Evolutionary conservation across 495 filamentous ascomycete genomes (phyloP).

Genomic region (Podospora didyma): DNA sequence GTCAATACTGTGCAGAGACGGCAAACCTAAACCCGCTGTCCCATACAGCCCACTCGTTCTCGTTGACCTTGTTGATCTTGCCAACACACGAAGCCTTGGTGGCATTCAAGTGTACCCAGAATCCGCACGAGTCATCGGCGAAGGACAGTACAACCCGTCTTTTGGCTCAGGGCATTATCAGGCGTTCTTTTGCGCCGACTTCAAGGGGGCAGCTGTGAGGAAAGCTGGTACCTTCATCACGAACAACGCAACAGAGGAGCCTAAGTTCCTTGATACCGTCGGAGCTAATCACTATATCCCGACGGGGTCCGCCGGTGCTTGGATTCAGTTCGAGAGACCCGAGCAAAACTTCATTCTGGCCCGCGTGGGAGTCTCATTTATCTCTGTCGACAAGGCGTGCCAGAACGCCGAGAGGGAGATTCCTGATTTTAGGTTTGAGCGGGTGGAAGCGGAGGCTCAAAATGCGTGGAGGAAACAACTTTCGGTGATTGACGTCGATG

Average conservation of each 20-base stretch:
- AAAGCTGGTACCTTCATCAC: constrained; percentile 52
- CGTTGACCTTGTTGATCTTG: constrained; percentile 62
- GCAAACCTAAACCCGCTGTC: constrained; percentile 10
- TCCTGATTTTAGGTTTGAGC: constrained; percentile 57
- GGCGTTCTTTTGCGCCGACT: constrained; percentile 63
- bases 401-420: constrained; percentile 61
- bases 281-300: constrained; percentile 41
- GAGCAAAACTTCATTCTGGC: constrained; percentile 45
- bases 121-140: constrained; percentile 57
- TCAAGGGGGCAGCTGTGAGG: constrained; percentile 58
- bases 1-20: constrained; percentile 8
- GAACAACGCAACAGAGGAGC: constrained; percentile 39
- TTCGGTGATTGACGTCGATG: constrained; percentile 49
- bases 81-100: constrained; percentile 54
- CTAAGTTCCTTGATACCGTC: constrained; percentile 41
- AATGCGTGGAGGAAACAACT: constrained; percentile 60
- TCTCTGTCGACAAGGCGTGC: constrained; percentile 59
- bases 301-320: constrained; percentile 58
- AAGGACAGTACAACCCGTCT: constrained; percentile 60
- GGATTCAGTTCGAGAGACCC: constrained; percentile 52
- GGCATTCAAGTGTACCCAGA: constrained; percentile 47
- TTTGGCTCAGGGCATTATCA: constrained; percentile 63
- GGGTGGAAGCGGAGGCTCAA: constrained; percentile 46
- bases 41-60: constrained; percentile 57
- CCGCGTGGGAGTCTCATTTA: constrained; percentile 64